Evolutionary conservation across 176 grass and related monocot species (phyloP).

Genomic region (maize (Zea mays)): Zm-B73-REFERENCE-NAM-5.0 NC_050100.1:72699001-72699500

Average conservation of each 20-base stretch:
- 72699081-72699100: background rate
- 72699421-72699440: background rate
- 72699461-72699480: background rate
- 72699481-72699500: background rate
- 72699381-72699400: background rate
- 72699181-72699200: background rate
- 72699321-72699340: background rate
- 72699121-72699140: background rate
- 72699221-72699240: background rate
- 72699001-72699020: background rate
- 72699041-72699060: background rate
- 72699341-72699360: background rate
- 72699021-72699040: background rate
- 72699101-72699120: background rate
- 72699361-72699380: background rate
- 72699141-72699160: background rate
- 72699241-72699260: background rate
- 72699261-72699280: background rate
- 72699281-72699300: background rate
- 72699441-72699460: background rate
- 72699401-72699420: background rate
- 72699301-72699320: background rate
- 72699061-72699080: background rate
- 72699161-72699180: background rate
- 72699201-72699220: background rate